Percentiles rank a stretch among this genome's conserved stretches.
Evolutionary conservation across 345 rosid species (phyloP).

Genomic region (Brassica carinata): DNA sequence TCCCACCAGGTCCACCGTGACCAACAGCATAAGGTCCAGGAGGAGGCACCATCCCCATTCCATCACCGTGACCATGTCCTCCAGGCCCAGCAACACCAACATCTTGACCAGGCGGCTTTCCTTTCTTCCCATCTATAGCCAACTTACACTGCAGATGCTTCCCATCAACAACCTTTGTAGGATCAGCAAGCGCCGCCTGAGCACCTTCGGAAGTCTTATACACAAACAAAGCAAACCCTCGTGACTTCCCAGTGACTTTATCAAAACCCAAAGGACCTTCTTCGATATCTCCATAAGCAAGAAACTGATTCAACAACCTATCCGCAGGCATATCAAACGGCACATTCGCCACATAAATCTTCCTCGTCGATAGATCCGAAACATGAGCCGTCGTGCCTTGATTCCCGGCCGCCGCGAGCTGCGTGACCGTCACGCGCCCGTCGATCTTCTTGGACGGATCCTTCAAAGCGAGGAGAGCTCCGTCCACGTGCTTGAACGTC

Average conservation of each 20-base stretch:
- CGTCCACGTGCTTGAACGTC: constrained; percentile 61
- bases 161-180: constrained; percentile 69
- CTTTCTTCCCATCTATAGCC: constrained; percentile 71
- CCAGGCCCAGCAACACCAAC: constrained; percentile 38
- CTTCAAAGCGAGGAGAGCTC: constrained; percentile 63
- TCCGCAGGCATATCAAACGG: constrained; percentile 64
- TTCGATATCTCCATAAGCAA: constrained; percentile 76
- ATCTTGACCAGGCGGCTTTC: constrained; percentile 35
- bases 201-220: constrained; percentile 79
- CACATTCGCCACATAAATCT: constrained; percentile 79
- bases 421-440: constrained; percentile 73
- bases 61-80: constrained; percentile 51
- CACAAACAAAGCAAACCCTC: constrained; percentile 77
- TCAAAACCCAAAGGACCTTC: constrained; percentile 86
- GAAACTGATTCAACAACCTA: constrained; percentile 55
- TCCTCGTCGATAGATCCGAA: constrained; percentile 61
- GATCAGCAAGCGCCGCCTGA: constrained; percentile 65
- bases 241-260: constrained; percentile 73
- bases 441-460: constrained; percentile 84
- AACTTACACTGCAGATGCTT: constrained; percentile 62
- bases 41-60: constrained; percentile 55
- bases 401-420: constrained; percentile 76
- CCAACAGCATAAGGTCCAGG: constrained; percentile 37
- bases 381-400: constrained; percentile 39
- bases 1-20: constrained; percentile 35